phyloP scores from a whole-genome alignment of 2,329 filamentous ascomycete genomes.

The Exophiala spinifera region DNA sequence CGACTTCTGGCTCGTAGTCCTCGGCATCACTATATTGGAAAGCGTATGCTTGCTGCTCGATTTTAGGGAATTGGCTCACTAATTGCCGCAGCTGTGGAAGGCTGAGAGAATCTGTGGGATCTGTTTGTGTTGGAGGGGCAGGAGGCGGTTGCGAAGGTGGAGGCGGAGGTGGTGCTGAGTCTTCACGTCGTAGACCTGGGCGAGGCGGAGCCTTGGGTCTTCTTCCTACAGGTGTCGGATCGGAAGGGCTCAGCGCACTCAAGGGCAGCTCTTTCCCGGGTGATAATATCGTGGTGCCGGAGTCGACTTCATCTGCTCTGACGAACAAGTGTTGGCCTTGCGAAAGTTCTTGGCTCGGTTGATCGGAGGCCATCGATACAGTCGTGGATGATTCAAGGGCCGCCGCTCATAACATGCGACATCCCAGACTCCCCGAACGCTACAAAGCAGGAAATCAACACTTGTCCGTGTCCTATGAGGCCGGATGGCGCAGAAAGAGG shows the following conservation, averaged over 20 bases:
- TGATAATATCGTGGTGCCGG: slow-evolving; percentile 46
- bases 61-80: slow-evolving; percentile 68
- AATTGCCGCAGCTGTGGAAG: slow-evolving; percentile 70
- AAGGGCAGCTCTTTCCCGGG: slow-evolving; percentile 22
- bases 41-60: slow-evolving; percentile 73
- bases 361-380: slow-evolving; percentile 10
- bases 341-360: slow-evolving; percentile 3
- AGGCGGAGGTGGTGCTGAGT: slow-evolving; percentile 39
- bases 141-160: slow-evolving; percentile 47
- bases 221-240: slow-evolving; percentile 5
- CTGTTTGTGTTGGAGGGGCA: slow-evolving; percentile 36
- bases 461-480: too few relatives aligned
- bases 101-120: slow-evolving; percentile 66
- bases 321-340: slow-evolving; percentile 34
- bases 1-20: slow-evolving; percentile 78
- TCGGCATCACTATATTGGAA: slow-evolving; percentile 75
- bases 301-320: slow-evolving; percentile 50
- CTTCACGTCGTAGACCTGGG: slow-evolving; percentile 31
- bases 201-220: slow-evolving; percentile 22
- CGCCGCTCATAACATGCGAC: too few relatives aligned
- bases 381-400: too few relatives aligned
- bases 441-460: too few relatives aligned
- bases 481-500: too few relatives aligned
- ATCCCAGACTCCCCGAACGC: too few relatives aligned
- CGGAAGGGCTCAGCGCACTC: slow-evolving; percentile 20